A percentile compares a stretch with the other conserved stretches of the same genome.
Conservation (phyloP, 257 asterid genomes). For the Coffea canephora region DNA sequence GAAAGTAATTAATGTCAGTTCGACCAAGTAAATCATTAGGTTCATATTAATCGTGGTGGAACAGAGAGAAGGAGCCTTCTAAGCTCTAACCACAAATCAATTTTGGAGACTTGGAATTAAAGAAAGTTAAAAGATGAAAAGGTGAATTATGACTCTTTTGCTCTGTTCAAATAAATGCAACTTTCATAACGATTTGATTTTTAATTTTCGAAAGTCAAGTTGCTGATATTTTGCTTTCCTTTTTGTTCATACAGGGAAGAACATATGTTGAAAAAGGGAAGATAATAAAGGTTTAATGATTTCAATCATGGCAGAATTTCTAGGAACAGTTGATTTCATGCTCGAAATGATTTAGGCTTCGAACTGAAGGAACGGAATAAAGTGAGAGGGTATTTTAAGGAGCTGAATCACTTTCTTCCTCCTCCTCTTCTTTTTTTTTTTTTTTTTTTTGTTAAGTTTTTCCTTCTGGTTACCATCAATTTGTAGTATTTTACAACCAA, state of each 20-base stretch:
- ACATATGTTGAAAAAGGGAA: neutral
- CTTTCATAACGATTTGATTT: neutral
- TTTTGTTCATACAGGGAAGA: neutral
- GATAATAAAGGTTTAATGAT: neutral
- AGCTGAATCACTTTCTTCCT: neutral
- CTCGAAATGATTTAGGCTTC: conserved; percentile 12
- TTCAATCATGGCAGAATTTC: conserved; percentile 2
- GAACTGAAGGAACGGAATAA: neutral
- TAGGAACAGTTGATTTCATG: neutral
- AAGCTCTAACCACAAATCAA: neutral
- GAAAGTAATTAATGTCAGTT: neutral
- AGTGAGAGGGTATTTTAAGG: neutral
- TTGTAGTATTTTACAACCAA: no score
- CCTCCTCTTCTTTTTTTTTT: no score
- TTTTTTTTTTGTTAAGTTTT: no score
- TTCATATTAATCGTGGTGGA: neutral
- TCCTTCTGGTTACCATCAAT: no score
- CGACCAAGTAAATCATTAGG: neutral
- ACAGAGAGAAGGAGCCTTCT: conserved; percentile 11
- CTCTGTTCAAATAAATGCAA: no score
- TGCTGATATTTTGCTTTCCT: neutral
- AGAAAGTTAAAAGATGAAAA: neutral
- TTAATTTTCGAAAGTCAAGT: neutral
- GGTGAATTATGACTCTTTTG: neutral
- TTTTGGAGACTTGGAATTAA: neutral